Conservation (phyloP, 2,329 filamentous ascomycete genomes). For the Chaetomiaceae sp. region DNA sequence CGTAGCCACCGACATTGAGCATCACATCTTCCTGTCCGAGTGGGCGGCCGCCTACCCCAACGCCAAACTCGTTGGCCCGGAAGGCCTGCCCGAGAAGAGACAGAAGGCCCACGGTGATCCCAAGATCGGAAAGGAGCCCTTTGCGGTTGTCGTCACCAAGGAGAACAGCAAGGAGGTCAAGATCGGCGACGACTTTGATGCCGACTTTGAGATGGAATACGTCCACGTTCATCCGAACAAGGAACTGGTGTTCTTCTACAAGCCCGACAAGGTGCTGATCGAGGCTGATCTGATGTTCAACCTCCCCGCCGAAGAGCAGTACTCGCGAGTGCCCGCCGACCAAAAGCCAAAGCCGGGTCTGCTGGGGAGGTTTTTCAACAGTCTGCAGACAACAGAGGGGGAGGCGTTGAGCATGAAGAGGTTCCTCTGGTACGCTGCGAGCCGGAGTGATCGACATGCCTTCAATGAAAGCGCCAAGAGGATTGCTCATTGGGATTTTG, state of each 20-base stretch:
- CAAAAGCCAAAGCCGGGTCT: slow-evolving; percentile 36
- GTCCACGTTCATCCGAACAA: slow-evolving; percentile 75
- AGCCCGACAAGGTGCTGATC: slow-evolving; percentile 72
- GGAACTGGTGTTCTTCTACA: slow-evolving; percentile 83
- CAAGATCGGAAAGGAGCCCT: slow-evolving; percentile 51
- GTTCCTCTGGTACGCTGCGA: slow-evolving; percentile 73
- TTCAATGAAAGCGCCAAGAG: slow-evolving; percentile 65
- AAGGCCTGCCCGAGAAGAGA: slow-evolving; percentile 80
- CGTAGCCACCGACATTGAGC: slow-evolving; percentile 81
- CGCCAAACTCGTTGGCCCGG: slow-evolving; percentile 75
- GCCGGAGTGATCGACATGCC: slow-evolving; percentile 53
- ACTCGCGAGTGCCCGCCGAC: slow-evolving; percentile 52
- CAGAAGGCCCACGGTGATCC: slow-evolving; percentile 52
- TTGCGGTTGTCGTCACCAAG: slow-evolving; percentile 61
- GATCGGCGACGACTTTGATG: slow-evolving; percentile 74
- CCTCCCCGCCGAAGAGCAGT: slow-evolving; percentile 82
- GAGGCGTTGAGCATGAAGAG: slow-evolving; percentile 71
- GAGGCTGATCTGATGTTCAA: slow-evolving; percentile 92
- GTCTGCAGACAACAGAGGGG: slow-evolving; percentile 58
- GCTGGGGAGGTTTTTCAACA: slow-evolving; percentile 41
- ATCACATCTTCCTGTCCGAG: slow-evolving; percentile 86
- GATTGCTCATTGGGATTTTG: slow-evolving; percentile 79
- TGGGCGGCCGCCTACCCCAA: slow-evolving; percentile 77
- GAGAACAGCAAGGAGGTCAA: slow-evolving; percentile 45
- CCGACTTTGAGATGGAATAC: slow-evolving; percentile 82